Evolutionary conservation across 257 asterid species (phyloP), one percentile per base, ranked within the genome.

Genomic region (Capsicum chinense): DNA sequence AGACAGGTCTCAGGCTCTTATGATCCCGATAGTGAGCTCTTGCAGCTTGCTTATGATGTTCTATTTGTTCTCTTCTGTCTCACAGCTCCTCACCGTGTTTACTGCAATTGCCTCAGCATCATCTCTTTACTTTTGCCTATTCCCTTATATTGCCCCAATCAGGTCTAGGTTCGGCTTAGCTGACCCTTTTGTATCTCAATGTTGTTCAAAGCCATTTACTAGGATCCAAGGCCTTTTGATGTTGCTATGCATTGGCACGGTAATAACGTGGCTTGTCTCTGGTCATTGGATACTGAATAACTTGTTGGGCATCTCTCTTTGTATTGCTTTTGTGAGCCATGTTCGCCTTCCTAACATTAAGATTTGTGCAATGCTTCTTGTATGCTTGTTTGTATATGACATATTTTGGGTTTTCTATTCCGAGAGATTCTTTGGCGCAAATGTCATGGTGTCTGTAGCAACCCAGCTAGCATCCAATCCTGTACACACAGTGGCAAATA

Each of bases 381-480:
- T 80, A 56, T 94, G 99, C 84, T 89, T 96, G 88, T 96, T 96
- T 80, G 92, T 96, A 59, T 96, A 96, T 66, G 99, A 94, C 87
- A 87, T 96, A 82, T 96, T 96, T 86, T 96, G 99, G 99, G 99
- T 96, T 82, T 96, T 94, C 88, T 96, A 84, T 82, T 96, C 99
- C 0, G 98, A 96, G 91, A 94, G 98, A 79, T 87, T 96, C 88
- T 96, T 96, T 78, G 99, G 98, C 66, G 97, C 94, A 83, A 96
- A 96, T 68, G 98, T 96, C 85, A 96, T 96, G 99, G 98, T 96
- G 80, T 92, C 97, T 8, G 99, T 96, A 79, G 99, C 98, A 39
- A 96, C 98, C 3, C 98, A 96, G 81, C 95, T 94, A 82, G 97
- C 98, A 26, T 91, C 97, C 69, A 96, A 96, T 88, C 99, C 98